Base-by-base conservation (phyloP, 163 green algal genomes). In the Coccomyxa subellipsoidea region DNA sequence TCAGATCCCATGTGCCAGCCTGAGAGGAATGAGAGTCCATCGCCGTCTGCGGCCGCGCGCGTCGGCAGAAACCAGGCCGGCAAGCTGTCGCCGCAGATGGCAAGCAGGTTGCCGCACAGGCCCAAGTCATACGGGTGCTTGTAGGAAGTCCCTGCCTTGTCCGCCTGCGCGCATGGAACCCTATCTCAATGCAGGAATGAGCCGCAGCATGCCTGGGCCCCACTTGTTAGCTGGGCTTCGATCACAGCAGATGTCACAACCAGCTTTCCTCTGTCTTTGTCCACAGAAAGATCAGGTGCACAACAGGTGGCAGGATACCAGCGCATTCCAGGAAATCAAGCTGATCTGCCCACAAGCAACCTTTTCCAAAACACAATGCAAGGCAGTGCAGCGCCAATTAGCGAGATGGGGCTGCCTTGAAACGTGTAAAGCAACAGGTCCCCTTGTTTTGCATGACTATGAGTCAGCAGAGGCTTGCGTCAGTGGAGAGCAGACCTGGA, bases 51-150 rank as follows among this genome's bases (percentile, higher is more conserved):
- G 54, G 79, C 38, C 0, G 71, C 21, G 21, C 78, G 23, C 4
- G 31, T 70, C 32, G 79, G 80, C 0, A 87, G 4, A 7, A 84
- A 38, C 83, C 83, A 87, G 7, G 21, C 25, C 1, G 35, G 25
- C 25, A 76, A 59, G 4, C 69, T 54, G 39, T 69, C 54, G 25
- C 88, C 88, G 36, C 82, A 86, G 71, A 89, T 84, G 2, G 53
- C 35, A 29, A 80, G 38, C 69, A 89, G 21, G 77, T 91, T 91
- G 29, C 40, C 80, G 36, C 80, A 81, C 35, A 82, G 5, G 7
- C 88, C 88, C 15, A 91, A 66, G 37, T 92, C 81, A n/a, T 88
- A 92, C 0, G 86, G 84, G 75, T 92, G 84, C 71, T 78, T 32
- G 53, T 84, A 81, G 18, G 25, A 69, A 73, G 76, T 32, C 27